Evolutionary conservation across 331 rosid species (phyloP), one percentile per base, ranked within the genome.

Genomic region (Prunus yedoensis): DNA sequence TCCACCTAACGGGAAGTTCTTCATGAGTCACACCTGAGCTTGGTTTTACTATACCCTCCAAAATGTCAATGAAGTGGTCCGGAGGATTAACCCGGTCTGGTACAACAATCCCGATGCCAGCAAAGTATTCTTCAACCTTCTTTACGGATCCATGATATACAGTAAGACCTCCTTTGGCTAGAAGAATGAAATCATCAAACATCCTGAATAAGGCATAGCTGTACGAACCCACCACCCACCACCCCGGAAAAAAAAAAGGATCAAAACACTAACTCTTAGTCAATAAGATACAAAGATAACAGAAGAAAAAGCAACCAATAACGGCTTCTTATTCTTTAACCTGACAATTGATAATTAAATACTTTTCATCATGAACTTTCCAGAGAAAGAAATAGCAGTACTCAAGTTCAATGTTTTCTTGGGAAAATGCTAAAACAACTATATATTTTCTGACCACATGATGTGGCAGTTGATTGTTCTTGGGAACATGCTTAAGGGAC

Each of bases 81-180:
- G 91, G 96, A 79, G 96, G 93, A 86, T 91, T 91, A 74, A 87
- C 87, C 27, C 93, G 91, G 28, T 88, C 96, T 18, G 93, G 96
- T n/a, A 91, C 91, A 16, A 35, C 45, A 65, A 91, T 88, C 45
- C 93, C 96, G 57, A 91, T 82, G 59, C 93, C 71, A 20, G 91
- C 85, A 70, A 91, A 91, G 79, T 91, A 91, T 65, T 88, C 91
- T 83, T 91, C 93, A 62, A 91, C 93, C 79, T 88, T 91, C 65
- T 88, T 91, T 56, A 88, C 91, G 67, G 93, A 81, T 35, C 96
- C 96, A 60, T 85, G 96, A 78, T 87, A 91, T 47, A 88, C 96
- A 77, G 88, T 85, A 49, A 88, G 90, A 56, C 93, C 96, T 50
- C 93, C 96, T 85, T 91, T 91, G 67, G 91, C 96, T 73, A 91